These are phyloP conservation scores for Phialocephala subalpina DNA, from an alignment of 2,329 filamentous ascomycete species.

Conservation along the genomic window DNA sequence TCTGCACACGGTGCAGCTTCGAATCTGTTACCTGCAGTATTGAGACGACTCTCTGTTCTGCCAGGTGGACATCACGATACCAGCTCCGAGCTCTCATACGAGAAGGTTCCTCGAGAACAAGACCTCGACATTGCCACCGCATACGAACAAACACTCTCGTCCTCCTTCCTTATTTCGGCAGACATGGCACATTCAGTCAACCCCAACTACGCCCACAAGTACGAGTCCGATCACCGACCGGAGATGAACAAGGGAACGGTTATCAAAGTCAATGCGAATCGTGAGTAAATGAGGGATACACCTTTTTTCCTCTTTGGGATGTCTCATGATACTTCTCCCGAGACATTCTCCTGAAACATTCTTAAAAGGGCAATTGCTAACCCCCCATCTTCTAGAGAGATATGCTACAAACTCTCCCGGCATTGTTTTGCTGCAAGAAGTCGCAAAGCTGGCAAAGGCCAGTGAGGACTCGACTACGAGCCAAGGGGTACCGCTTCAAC, in stretches of 20 bases:
- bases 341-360: too few relatives aligned
- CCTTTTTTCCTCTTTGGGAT: too few relatives aligned
- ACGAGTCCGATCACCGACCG: slow-evolving; percentile 89
- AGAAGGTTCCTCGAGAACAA: slow-evolving; percentile 58
- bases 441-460: slow-evolving; percentile 68
- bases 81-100: slow-evolving; percentile 70
- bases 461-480: slow-evolving; percentile 54
- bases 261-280: slow-evolving; percentile 98
- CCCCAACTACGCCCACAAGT: slow-evolving; percentile 92
- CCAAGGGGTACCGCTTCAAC: slow-evolving; percentile 83
- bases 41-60: slow-evolving; percentile 85
- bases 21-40: slow-evolving; percentile 86
- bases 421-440: slow-evolving; percentile 90
- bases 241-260: slow-evolving; percentile 97
- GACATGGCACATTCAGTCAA: slow-evolving; percentile 98
- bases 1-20: slow-evolving; percentile 95
- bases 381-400: too few relatives aligned
- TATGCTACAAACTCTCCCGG: slow-evolving; percentile 97
- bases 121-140: slow-evolving; percentile 76
- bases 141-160: slow-evolving; percentile 90
- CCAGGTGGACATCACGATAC: slow-evolving; percentile 59
- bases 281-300: too few relatives aligned
- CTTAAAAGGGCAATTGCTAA: too few relatives aligned
- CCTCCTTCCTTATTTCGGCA: slow-evolving; percentile 92
- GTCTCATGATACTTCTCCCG: too few relatives aligned